Conservation (phyloP, 2,329 filamentous ascomycete genomes). For the Microsporum audouinii region DNA sequence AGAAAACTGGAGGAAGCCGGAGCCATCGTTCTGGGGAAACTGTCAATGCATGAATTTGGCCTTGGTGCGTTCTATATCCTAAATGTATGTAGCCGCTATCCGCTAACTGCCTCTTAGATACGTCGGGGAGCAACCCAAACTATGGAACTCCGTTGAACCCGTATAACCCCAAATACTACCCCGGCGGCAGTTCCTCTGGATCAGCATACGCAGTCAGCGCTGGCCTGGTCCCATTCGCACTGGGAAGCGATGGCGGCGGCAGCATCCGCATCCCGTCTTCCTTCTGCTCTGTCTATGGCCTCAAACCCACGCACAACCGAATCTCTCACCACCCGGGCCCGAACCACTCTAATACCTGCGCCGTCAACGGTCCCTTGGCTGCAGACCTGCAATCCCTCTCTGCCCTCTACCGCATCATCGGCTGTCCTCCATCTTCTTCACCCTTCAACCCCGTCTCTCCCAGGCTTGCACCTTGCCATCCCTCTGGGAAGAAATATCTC, state of each 20-base stretch:
- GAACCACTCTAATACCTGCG: slow-evolving; percentile 46
- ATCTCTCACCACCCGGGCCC: slow-evolving; percentile 40
- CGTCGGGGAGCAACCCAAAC: slow-evolving; percentile 59
- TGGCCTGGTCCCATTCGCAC: slow-evolving; percentile 47
- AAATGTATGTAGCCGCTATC: neutral
- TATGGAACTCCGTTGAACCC: slow-evolving; percentile 63
- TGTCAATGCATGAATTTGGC: slow-evolving; percentile 63
- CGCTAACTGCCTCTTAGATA: slow-evolving; percentile 37
- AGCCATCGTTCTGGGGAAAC: slow-evolving; percentile 59
- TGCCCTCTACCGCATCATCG: slow-evolving; percentile 63
- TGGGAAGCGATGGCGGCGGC: slow-evolving; percentile 9
- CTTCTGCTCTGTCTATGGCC: slow-evolving; percentile 10
- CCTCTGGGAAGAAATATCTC: slow-evolving; percentile 44
- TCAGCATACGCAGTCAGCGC: slow-evolving; percentile 53
- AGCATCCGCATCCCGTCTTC: slow-evolving; percentile 9
- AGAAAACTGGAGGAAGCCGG: slow-evolving; percentile 55
- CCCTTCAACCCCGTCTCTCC: slow-evolving; percentile 38
- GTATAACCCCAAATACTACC: slow-evolving; percentile 59
- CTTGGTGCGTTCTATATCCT: slow-evolving; percentile 34
- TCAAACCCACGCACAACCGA: slow-evolving; percentile 8
- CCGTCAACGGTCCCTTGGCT: slow-evolving; percentile 59
- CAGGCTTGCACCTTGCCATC: slow-evolving; percentile 28
- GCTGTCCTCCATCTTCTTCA: slow-evolving; percentile 51
- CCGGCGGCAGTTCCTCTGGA: slow-evolving; percentile 63
- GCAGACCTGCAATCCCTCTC: slow-evolving; percentile 60